Evolutionary conservation across 306 rosid genomes (phyloP).

Genomic region (Comarum palustre): DNA sequence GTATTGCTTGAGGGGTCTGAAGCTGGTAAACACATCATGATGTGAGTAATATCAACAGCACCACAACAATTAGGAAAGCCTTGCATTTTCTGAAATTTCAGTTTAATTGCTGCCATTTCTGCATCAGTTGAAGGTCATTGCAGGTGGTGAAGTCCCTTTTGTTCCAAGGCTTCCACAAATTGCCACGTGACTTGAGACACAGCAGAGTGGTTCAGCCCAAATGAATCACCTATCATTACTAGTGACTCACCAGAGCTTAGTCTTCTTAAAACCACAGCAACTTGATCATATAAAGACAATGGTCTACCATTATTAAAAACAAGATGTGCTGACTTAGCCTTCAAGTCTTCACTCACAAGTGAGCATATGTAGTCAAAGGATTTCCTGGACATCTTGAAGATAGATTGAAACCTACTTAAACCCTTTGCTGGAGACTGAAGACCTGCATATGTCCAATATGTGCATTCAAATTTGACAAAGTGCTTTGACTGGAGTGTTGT

Average conservation of each 20-base stretch:
- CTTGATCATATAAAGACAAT: slow-evolving; percentile 60
- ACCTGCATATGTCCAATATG: slow-evolving; percentile 40
- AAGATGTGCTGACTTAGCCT: slow-evolving; percentile 58
- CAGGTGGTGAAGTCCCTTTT: slow-evolving; percentile 66
- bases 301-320: slow-evolving; percentile 52
- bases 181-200: slow-evolving; percentile 87
- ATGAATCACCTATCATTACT: slow-evolving; percentile 58
- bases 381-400: slow-evolving; percentile 58
- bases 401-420: slow-evolving; percentile 46
- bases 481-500: slow-evolving; percentile 11
- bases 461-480: slow-evolving; percentile 13
- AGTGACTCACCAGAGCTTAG: slow-evolving; percentile 86
- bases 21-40: slow-evolving; percentile 68
- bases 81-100: slow-evolving; percentile 60
- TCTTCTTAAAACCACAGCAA: slow-evolving; percentile 82
- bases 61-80: slow-evolving; percentile 94
- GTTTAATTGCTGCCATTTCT: slow-evolving; percentile 58
- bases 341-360: slow-evolving; percentile 80
- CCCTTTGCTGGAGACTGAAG: slow-evolving; percentile 41
- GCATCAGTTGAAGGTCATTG: slow-evolving; percentile 72
- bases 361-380: slow-evolving; percentile 78
- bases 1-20: slow-evolving; percentile 51
- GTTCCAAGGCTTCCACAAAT: slow-evolving; percentile 86
- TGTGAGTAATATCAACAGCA: slow-evolving; percentile 64
- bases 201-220: slow-evolving; percentile 78